phyloP scores from a whole-genome alignment of 2,329 filamentous ascomycete species.

The Elsinoe fawcettii region DNA sequence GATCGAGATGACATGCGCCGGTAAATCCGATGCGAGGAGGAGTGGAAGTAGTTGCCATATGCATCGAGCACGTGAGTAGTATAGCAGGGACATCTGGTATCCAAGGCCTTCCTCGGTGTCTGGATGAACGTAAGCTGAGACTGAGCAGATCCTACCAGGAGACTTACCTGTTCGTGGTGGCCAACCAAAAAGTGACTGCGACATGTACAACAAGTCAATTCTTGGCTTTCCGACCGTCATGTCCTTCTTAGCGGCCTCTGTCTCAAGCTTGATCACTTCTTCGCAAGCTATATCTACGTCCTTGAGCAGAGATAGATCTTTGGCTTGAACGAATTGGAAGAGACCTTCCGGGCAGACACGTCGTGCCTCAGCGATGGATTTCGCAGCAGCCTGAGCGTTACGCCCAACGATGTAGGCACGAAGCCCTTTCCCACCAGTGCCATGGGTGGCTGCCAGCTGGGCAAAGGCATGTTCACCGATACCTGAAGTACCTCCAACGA shows the following conservation, averaged over 20 bases:
- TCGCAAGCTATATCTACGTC: slow-evolving; percentile 30
- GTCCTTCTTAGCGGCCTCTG: not conserved
- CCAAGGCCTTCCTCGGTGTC: slow-evolving; percentile 24
- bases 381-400: slow-evolving; percentile 15
- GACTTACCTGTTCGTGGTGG: slow-evolving; percentile 12
- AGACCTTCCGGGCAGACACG: slow-evolving; percentile 22
- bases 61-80: slow-evolving; percentile 24
- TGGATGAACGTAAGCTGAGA: not conserved
- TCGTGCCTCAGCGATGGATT: slow-evolving; percentile 18
- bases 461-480: slow-evolving; percentile 21
- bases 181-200: slow-evolving; percentile 31
- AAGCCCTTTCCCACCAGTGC: slow-evolving; percentile 14
- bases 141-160: not conserved
- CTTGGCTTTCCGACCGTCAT: slow-evolving; percentile 21
- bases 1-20: slow-evolving; percentile 21
- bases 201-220: slow-evolving; percentile 36
- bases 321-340: slow-evolving; percentile 26
- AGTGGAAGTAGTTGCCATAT: slow-evolving; percentile 20
- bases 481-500: slow-evolving; percentile 21
- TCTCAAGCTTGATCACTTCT: slow-evolving; percentile 22
- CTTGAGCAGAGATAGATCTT: slow-evolving; percentile 31
- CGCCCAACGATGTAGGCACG: slow-evolving; percentile 22
- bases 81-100: slow-evolving; percentile 20
- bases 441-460: slow-evolving; percentile 18
- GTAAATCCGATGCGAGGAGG: slow-evolving; percentile 16